These are phyloP conservation scores for Capsicum baccatum DNA, from an alignment of 257 asterid species.

Conservation along the genomic window DNA sequence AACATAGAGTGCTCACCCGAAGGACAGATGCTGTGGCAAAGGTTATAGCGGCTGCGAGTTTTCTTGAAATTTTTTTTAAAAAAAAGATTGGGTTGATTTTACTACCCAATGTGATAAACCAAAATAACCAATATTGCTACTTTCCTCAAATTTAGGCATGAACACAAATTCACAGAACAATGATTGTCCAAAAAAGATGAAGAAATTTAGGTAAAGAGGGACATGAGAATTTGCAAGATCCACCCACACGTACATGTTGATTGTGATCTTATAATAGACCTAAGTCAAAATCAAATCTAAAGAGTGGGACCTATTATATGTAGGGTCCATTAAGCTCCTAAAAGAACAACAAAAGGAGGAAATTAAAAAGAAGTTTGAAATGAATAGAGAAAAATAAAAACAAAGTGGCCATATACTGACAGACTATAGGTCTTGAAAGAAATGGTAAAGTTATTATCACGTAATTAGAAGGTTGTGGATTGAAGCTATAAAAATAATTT, in stretches of 20 bases:
- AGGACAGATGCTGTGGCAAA: too few relatives aligned
- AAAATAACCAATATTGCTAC: not conserved
- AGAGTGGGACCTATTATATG: not conserved
- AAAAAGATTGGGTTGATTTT: not conserved
- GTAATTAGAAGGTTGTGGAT: too few relatives aligned
- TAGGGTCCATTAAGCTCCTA: constrained; percentile 17
- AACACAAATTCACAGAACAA: not conserved
- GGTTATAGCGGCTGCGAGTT: too few relatives aligned
- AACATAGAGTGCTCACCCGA: too few relatives aligned
- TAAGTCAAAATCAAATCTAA: constrained; percentile 28
- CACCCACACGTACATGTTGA: constrained; percentile 34
- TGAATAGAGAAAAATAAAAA: not conserved
- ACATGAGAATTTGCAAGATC: not conserved
- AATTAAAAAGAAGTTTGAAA: not conserved
- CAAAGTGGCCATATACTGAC: not conserved
- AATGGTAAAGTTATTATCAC: too few relatives aligned
- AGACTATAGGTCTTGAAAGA: too few relatives aligned
- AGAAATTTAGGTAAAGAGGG: not conserved
- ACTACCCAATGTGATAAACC: not conserved
- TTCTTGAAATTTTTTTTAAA: too few relatives aligned
- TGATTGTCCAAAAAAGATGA: not conserved
- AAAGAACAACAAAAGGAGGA: constrained; percentile 17
- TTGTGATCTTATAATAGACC: constrained; percentile 21
- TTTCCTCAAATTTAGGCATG: not conserved
- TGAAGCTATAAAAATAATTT: too few relatives aligned